phyloP scores from a whole-genome alignment of 495 filamentous ascomycete genomes.

The Corynascus novoguineensis region DNA sequence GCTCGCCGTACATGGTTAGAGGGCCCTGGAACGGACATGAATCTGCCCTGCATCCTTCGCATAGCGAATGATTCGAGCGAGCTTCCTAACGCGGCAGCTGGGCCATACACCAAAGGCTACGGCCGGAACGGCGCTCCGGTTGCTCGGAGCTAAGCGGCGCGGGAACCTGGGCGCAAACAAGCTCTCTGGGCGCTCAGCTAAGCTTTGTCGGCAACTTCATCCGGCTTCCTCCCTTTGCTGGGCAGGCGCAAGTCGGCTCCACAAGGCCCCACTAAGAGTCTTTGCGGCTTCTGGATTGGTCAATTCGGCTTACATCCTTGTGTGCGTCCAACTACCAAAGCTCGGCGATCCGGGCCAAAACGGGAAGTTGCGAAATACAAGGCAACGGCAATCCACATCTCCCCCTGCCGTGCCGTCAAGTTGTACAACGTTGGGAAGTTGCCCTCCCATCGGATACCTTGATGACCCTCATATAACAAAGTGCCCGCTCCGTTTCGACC shows the following conservation, averaged over 20 bases:
- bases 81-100: conserved; percentile 6
- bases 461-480: neutral
- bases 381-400: neutral
- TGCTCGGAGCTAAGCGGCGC: neutral
- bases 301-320: neutral
- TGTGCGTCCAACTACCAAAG: neutral
- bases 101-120: neutral
- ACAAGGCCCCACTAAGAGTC: neutral
- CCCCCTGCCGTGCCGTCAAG: neutral
- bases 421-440: neutral
- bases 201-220: conserved; percentile 3
- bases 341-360: conserved; percentile 1
- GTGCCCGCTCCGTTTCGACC: neutral
- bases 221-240: neutral
- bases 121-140: neutral
- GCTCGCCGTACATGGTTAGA: too few relatives aligned
- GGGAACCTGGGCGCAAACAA: neutral
- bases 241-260: neutral
- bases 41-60: too few relatives aligned
- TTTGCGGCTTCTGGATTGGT: neutral
- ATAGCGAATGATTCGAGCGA: neutral
- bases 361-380: neutral
- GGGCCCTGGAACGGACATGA: too few relatives aligned
- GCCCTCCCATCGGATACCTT: neutral
- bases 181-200: conserved; percentile 6